Conservation (phyloP, 805 yeast genomes). For the Nakazawaea ishiwadae region DNA sequence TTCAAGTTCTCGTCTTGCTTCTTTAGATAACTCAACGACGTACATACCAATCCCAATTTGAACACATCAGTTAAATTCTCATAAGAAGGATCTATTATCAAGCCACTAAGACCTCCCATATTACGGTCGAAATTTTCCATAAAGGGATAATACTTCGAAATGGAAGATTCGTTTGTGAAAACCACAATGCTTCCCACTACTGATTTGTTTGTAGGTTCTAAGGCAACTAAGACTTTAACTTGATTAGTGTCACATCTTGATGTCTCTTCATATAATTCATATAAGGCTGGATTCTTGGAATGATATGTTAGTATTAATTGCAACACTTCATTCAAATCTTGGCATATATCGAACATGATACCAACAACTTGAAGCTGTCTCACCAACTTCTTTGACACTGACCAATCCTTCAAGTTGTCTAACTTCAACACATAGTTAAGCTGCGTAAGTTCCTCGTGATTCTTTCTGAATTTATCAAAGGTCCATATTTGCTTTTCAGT, state of each 20-base stretch:
- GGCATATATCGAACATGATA: slow-evolving; percentile 51
- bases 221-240: slow-evolving; percentile 37
- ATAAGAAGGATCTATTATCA: slow-evolving; percentile 49
- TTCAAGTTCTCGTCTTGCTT: slow-evolving; percentile 18
- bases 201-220: slow-evolving; percentile 46
- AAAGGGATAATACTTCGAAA: slow-evolving; percentile 48
- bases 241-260: slow-evolving; percentile 9
- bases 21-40: slow-evolving; percentile 46
- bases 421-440: slow-evolving; percentile 32
- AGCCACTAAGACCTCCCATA: slow-evolving; percentile 49
- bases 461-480: slow-evolving; percentile 7
- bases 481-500: slow-evolving; percentile 8
- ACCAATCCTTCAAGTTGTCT: slow-evolving; percentile 40
- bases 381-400: slow-evolving; percentile 48
- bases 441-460: not conserved
- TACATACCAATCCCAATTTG: slow-evolving; percentile 52
- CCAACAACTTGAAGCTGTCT: slow-evolving; percentile 54
- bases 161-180: slow-evolving; percentile 39
- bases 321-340: slow-evolving; percentile 35
- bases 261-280: slow-evolving; percentile 19
- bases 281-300: slow-evolving; percentile 17
- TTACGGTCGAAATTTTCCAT: slow-evolving; percentile 27
- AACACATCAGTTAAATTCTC: slow-evolving; percentile 49
- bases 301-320: slow-evolving; percentile 30
- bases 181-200: slow-evolving; percentile 49